Evolutionary conservation across 768 basidiomycete species (phyloP), one percentile per base, ranked within the genome.

Genomic region (Leccinum pellstonianum): DNA sequence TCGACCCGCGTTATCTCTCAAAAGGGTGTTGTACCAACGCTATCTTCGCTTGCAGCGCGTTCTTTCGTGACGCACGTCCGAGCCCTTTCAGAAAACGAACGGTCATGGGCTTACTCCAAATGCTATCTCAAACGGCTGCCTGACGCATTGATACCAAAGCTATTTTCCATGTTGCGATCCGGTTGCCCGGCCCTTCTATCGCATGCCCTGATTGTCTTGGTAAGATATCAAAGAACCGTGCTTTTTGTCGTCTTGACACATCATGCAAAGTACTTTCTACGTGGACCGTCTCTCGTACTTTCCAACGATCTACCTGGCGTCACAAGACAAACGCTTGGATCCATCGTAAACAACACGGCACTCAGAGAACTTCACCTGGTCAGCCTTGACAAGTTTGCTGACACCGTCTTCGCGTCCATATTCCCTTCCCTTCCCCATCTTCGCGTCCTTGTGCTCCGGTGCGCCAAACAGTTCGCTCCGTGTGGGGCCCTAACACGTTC

Each of bases 221-320:
- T 87, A 63, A 58, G 80, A 60, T 31, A 12, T 12, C 25, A 17
- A 29, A 14, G 14, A 49, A 21, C 29, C 3, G 27, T 48, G 2
- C 12, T 19, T 31, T 2, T 19, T 27, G 15, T 50, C 41, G 41
- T n/a, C 41, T 43, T 43, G 17, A n/a, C 9, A n/a, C n/a, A 10
- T n/a, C n/a, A n/a, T 4, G 9, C 9, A 43, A 63, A 88, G 85
- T 79, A 85, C 68, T 84, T 90, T 66, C 62, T 88, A 35, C 80
- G 84, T 15, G 86, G 87, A 0, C 65, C 76, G 10, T 76, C 79
- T 1, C 69, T 89, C 47, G 62, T 71, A 2, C 75, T 89, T 25
- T 77, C 78, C 11, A 74, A 72, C 41, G 78, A 79, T 21, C 64
- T 88, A 21, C 80, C 85, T 4, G 84, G 83, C 11, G 82, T 88